Evolutionary conservation across 768 basidiomycete species (phyloP).

Genomic region (Tulasnella sp.): DNA sequence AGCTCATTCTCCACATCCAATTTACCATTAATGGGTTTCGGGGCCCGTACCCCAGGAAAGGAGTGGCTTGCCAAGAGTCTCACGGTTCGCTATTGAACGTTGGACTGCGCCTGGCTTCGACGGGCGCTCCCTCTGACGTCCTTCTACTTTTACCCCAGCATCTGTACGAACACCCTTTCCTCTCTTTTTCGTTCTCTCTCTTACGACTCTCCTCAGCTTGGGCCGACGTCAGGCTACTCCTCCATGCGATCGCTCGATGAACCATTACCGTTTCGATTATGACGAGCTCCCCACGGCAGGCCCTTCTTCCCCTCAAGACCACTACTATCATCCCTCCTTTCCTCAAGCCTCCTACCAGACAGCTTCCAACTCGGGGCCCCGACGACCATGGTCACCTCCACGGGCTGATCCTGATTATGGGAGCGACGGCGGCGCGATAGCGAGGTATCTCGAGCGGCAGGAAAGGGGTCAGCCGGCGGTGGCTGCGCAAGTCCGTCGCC

Average conservation of each 20-base stretch:
- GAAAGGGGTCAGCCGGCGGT: slow-evolving; percentile 25
- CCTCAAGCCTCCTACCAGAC: slow-evolving; percentile 1
- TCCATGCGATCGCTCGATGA: slow-evolving; percentile 11
- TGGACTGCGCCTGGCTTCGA: neutral
- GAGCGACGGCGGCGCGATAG: slow-evolving; percentile 24
- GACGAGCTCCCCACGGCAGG: neutral
- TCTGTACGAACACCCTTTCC: neutral
- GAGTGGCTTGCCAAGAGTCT: neutral
- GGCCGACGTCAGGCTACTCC: neutral
- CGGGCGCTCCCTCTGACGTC: neutral
- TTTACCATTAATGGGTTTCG: slow-evolving; percentile 2
- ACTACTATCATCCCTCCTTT: neutral
- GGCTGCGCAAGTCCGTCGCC: neutral
- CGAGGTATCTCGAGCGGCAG: slow-evolving; percentile 21
- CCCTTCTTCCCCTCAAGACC: slow-evolving; percentile 5
- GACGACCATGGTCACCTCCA: slow-evolving; percentile 14
- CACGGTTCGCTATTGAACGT: neutral
- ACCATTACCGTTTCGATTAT: slow-evolving; percentile 7
- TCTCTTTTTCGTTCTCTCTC: neutral
- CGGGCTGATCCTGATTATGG: neutral
- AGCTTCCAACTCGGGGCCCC: neutral
- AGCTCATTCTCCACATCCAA: neutral
- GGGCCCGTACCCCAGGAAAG: neutral
- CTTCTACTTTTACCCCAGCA: neutral
- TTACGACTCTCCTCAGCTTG: neutral